Evolutionary conservation across 495 filamentous ascomycete species (phyloP).

Genomic region (Neurospora tetraspora): DNA sequence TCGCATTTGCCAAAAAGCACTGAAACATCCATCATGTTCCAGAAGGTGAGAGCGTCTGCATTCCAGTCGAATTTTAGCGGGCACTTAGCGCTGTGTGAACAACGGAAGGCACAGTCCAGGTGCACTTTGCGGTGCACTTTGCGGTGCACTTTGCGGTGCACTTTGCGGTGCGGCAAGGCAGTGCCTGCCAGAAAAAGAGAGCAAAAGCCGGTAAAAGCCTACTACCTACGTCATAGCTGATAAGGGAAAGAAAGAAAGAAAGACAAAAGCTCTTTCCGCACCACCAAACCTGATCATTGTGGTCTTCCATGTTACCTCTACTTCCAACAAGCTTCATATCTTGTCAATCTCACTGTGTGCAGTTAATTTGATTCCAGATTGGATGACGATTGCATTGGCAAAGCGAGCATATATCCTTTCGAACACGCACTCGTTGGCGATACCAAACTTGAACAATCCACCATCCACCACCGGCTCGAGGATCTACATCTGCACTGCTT

Average conservation of each 20-base stretch:
- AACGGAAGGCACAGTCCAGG: background rate
- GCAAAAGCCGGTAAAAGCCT: background rate
- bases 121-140: background rate
- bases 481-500: background rate
- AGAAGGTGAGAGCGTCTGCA: background rate
- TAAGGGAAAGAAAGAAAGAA: background rate
- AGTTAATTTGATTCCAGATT: background rate
- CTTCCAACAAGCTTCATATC: background rate
- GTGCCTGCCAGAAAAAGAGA: background rate
- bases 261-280: background rate
- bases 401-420: background rate
- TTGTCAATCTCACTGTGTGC: background rate
- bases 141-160: background rate
- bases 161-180: background rate
- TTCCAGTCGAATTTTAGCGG: background rate
- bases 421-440: background rate
- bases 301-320: background rate
- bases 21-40: background rate
- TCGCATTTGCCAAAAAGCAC: background rate
- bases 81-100: background rate
- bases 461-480: background rate
- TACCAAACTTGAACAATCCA: background rate
- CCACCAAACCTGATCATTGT: background rate
- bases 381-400: background rate
- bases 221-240: background rate